Evolutionary conservation across 306 rosid genomes (phyloP).

Genomic region (Prunus mongolica): DNA sequence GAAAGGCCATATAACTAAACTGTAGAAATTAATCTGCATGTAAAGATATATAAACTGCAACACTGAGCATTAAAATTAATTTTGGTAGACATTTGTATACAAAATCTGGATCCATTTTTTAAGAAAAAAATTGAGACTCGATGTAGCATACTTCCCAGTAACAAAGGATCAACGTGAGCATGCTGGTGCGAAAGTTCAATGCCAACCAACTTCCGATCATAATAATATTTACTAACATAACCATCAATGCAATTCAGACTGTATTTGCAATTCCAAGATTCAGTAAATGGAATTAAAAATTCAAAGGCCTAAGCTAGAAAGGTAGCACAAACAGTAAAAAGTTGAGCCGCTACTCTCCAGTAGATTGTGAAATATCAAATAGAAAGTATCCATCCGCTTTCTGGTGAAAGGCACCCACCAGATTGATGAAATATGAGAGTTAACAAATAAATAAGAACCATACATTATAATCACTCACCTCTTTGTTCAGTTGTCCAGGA

Average conservation of each 20-base stretch:
- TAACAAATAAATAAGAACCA: background rate
- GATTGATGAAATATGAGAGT: background rate
- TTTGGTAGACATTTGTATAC: background rate
- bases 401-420: background rate
- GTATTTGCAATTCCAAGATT: background rate
- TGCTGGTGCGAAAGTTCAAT: too few relatives aligned
- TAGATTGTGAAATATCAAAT: background rate
- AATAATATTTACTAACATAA: too few relatives aligned
- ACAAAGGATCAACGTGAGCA: background rate
- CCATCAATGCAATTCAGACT: background rate
- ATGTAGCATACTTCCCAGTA: background rate
- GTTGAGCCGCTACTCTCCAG: background rate
- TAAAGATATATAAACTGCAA: slow-evolving; percentile 13
- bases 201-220: too few relatives aligned
- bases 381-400: background rate
- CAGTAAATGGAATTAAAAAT: background rate
- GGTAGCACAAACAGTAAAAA: background rate
- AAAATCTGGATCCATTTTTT: background rate
- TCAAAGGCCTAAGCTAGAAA: background rate
- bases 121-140: background rate
- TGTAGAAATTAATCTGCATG: background rate
- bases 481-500: slow-evolving; percentile 44
- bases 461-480: slow-evolving; percentile 41
- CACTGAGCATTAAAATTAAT: slow-evolving; percentile 5
- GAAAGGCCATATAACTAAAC: slow-evolving; percentile 12